A percentile compares a stretch with the other conserved stretches of the same genome.
phyloP scores from a whole-genome alignment of 1,139 yeast species.

The Taphrina populina region DNA sequence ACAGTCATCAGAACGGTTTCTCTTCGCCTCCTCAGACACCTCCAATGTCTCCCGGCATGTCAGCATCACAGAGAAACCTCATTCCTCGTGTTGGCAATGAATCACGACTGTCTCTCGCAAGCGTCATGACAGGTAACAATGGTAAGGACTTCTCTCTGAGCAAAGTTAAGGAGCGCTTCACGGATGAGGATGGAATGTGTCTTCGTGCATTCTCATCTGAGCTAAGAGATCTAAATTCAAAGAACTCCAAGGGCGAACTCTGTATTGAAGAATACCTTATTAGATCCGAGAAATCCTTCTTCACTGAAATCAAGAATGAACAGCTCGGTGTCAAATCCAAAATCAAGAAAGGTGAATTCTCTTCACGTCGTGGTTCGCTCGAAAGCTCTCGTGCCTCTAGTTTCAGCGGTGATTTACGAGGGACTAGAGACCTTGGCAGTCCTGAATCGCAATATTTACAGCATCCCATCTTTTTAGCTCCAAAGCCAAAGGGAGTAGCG shows the following conservation, averaged over 20 bases:
- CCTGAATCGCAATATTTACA: conserved; percentile 25
- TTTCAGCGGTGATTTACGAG: conserved; percentile 25
- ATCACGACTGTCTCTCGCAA: conserved; percentile 35
- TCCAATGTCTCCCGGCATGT: conserved; percentile 31
- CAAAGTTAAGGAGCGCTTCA: conserved; percentile 32
- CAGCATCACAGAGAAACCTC: conserved; percentile 26
- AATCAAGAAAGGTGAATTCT: conserved; percentile 29
- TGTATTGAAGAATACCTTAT: conserved; percentile 35
- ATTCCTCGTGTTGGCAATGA: conserved; percentile 31
- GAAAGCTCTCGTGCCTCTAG: conserved; percentile 32
- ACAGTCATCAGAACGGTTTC: conserved; percentile 15
- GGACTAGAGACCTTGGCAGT: conserved; percentile 28
- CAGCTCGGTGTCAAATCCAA: conserved; percentile 34
- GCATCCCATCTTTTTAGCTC: conserved; percentile 14
- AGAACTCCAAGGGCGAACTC: conserved; percentile 34
- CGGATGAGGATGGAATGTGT: conserved; percentile 36
- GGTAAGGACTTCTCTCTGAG: conserved; percentile 35
- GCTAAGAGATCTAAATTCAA: conserved; percentile 32
- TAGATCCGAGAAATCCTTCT: conserved; percentile 34
- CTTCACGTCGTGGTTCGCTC: conserved; percentile 26
- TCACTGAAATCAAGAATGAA: conserved; percentile 20
- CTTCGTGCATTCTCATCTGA: conserved; percentile 29
- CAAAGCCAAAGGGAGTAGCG: conserved; percentile 21
- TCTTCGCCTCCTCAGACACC: conserved; percentile 31
- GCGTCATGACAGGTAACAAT: conserved; percentile 35